Evolutionary conservation across 148 eudicot species (phyloP).

Genomic region (Camellia lanceoleosa): DNA sequence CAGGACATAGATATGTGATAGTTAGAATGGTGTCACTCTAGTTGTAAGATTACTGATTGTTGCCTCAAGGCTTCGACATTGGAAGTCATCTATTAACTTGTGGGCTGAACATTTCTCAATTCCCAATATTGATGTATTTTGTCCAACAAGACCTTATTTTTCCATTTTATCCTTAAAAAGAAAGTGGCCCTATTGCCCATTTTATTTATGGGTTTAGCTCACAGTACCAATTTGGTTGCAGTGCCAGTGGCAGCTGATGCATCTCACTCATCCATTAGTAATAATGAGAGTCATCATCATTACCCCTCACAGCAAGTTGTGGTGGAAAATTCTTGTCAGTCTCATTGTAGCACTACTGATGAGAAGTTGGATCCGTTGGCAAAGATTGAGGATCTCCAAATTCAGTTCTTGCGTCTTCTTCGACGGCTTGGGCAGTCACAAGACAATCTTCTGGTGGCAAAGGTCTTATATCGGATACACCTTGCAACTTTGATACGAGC

Average conservation of each 20-base stretch:
- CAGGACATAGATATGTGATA: not conserved
- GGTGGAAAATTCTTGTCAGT: slow-evolving; percentile 33
- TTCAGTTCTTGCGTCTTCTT: slow-evolving; percentile 68
- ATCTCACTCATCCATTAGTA: slow-evolving; percentile 26
- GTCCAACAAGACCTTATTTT: slow-evolving; percentile 1
- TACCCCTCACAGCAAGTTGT: slow-evolving; percentile 32
- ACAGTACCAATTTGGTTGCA: slow-evolving; percentile 25
- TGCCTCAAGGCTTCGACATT: not conserved
- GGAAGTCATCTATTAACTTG: not conserved
- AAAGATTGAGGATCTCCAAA: slow-evolving; percentile 67
- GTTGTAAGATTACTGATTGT: slow-evolving; percentile 3
- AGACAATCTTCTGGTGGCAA: slow-evolving; percentile 73
- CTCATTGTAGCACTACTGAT: slow-evolving; percentile 23
- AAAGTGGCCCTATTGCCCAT: slow-evolving; percentile 14
- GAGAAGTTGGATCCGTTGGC: slow-evolving; percentile 59
- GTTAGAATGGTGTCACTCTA: not conserved
- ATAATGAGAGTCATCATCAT: slow-evolving; percentile 33
- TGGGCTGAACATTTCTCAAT: not conserved
- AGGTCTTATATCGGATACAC: slow-evolving; percentile 85
- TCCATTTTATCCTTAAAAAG: not conserved
- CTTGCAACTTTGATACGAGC: slow-evolving; percentile 80
- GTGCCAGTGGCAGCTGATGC: slow-evolving; percentile 35
- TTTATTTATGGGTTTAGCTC: slow-evolving; percentile 31
- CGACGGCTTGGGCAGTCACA: slow-evolving; percentile 58
- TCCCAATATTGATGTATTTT: not conserved